Conservation (phyloP, 2,329 filamentous ascomycete genomes). For the Aplosporella prunicola region DNA sequence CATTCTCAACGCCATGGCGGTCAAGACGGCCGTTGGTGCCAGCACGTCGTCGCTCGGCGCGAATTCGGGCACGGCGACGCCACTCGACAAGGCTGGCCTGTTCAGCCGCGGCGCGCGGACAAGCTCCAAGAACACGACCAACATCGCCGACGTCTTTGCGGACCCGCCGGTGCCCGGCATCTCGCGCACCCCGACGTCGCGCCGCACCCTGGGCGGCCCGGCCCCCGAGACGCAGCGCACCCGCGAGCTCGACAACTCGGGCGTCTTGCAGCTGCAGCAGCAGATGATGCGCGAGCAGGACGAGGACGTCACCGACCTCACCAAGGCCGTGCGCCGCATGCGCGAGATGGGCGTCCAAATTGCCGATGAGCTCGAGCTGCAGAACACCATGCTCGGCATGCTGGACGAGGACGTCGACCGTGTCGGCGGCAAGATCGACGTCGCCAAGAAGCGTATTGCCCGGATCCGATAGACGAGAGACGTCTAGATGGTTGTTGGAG, state of each 20-base stretch:
- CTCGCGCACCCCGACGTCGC: background rate
- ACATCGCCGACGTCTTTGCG: background rate
- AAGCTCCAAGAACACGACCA: background rate
- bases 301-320: slow-evolving; percentile 57
- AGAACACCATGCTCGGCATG: slow-evolving; percentile 60
- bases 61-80: slow-evolving; percentile 23
- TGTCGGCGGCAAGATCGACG: slow-evolving; percentile 57
- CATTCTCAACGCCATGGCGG: slow-evolving; percentile 55
- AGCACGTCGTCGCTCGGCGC: slow-evolving; percentile 23
- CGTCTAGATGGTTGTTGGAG: background rate
- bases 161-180: slow-evolving; percentile 2
- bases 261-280: slow-evolving; percentile 63
- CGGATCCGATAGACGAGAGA: slow-evolving; percentile 42
- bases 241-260: slow-evolving; percentile 65
- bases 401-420: slow-evolving; percentile 58
- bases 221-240: slow-evolving; percentile 67
- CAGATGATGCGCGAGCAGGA: slow-evolving; percentile 70
- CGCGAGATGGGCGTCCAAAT: slow-evolving; percentile 71
- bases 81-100: slow-evolving; percentile 27
- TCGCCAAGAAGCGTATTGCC: slow-evolving; percentile 63
- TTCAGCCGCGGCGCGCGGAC: slow-evolving; percentile 19
- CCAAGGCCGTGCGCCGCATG: slow-evolving; percentile 60
- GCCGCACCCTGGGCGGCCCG: slow-evolving; percentile 63
- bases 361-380: slow-evolving; percentile 60
- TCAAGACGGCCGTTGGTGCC: slow-evolving; percentile 32